Evolutionary conservation across 495 filamentous ascomycete genomes (phyloP), one percentile per base, ranked within the genome.

Genomic region (Pseudotulostoma volvatum): DNA sequence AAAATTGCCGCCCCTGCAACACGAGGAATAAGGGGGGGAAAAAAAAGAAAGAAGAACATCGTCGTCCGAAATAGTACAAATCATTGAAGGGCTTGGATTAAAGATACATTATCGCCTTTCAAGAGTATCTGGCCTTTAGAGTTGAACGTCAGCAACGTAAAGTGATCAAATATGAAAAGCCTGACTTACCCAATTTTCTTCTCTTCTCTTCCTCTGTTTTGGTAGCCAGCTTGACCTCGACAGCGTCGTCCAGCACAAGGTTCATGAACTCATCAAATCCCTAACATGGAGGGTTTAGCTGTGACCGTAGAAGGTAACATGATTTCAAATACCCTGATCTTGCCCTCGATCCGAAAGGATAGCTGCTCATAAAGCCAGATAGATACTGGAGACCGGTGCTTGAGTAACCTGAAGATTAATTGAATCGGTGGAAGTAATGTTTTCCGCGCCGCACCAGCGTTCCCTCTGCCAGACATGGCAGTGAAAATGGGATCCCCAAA

Each of bases 221-320:
- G 37, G 79, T 82, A 38, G 81, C 67, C 53, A 79, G 70, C 59
- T 80, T 83, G 28, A 97, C 84, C 60, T 96, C 90, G 39, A 93
- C 74, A 25, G 90, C 90, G 50, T 97, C 84, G 52, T 94, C 88
- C 37, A 96, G 72, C 21, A 96, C 90, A 31, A 97, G 69, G 59
- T 97, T 97, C 92, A 97, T 96, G 61, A 95, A 97, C 56, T 97
- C 90, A 57, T 97, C 90, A 46, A 93, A 97, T 21, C 85, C 86
- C 81, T 92, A 51, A 14, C 20, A 8, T 28, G 44, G 17, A 11
- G 16, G 9, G 30, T 5, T 42, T 23, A 43, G 34, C n/a, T 3
- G 19, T 11, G 20, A 28, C 11, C 23, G 11, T 5, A 28, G 11
- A 11, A 28, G 11, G 23, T 5, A 28, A 11, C 23, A 5, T 28